Conservation (phyloP, 164 flowering plant species). For the Stephania japonica region DNA sequence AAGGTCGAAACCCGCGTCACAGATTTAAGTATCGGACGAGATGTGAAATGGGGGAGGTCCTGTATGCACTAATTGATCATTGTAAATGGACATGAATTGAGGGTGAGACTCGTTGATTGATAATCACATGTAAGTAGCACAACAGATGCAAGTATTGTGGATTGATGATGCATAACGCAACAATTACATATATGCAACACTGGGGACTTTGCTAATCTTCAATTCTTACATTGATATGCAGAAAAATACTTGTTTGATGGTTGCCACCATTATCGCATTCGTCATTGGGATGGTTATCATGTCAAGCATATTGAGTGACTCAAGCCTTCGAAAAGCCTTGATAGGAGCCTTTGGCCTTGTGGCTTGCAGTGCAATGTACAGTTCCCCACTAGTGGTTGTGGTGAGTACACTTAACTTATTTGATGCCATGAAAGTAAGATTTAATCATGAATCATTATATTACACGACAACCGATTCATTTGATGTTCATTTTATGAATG, state of each 20-base stretch:
- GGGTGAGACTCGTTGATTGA: background rate
- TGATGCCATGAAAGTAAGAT: background rate
- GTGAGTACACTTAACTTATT: constrained; percentile 24
- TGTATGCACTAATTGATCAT: background rate
- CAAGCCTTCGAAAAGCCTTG: constrained; percentile 36
- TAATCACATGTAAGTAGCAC: background rate
- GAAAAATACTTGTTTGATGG: constrained; percentile 26
- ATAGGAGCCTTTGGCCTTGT: constrained; percentile 45
- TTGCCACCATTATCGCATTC: constrained; percentile 19
- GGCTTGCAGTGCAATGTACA: constrained; percentile 44
- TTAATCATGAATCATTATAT: background rate
- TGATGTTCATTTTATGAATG: background rate
- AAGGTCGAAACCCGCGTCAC: background rate
- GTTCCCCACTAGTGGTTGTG: constrained; percentile 49
- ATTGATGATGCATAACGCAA: background rate
- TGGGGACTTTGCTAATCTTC: background rate
- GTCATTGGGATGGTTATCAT: constrained; percentile 23
- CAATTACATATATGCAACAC: background rate
- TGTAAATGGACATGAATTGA: background rate
- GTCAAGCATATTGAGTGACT: constrained; percentile 34
- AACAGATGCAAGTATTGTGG: background rate
- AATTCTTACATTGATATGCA: constrained; percentile 19
- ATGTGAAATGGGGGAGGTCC: background rate
- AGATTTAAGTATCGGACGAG: background rate
- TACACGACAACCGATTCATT: background rate